Conservation (phyloP, 768 basidiomycete species). For the Lyophyllum decastes region DNA sequence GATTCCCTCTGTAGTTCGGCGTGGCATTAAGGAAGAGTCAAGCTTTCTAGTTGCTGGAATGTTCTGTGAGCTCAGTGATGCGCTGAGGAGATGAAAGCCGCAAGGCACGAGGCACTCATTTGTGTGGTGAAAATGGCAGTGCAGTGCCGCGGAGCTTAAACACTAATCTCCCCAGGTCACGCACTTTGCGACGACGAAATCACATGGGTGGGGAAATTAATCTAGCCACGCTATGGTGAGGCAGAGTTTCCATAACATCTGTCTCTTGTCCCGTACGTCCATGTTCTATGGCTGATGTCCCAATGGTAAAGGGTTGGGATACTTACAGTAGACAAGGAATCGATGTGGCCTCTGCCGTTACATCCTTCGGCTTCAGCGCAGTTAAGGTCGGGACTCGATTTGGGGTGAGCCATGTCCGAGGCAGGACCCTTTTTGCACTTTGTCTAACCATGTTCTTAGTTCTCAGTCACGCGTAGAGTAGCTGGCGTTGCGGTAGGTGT, state of each 20-base stretch:
- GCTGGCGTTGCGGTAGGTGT: slow-evolving; percentile 58
- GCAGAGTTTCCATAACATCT: neutral
- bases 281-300: slow-evolving; percentile 16
- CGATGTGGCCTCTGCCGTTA: slow-evolving; percentile 64
- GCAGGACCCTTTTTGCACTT: neutral
- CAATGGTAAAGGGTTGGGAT: slow-evolving; percentile 50
- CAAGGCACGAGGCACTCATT: too few species aligned
- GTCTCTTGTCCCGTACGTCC: slow-evolving; percentile 8
- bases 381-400: slow-evolving; percentile 69
- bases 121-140: too few species aligned
- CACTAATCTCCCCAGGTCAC: too few species aligned
- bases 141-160: too few species aligned
- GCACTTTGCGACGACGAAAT: neutral
- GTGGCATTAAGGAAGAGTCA: too few species aligned
- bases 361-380: slow-evolving; percentile 66
- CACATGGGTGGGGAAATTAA: neutral
- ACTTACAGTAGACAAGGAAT: slow-evolving; percentile 57
- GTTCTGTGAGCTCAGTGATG: too few species aligned
- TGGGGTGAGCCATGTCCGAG: slow-evolving; percentile 50
- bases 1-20: too few species aligned
- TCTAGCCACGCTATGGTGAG: neutral
- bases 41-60: too few species aligned
- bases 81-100: too few species aligned
- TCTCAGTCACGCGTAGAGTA: slow-evolving; percentile 65
- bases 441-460: slow-evolving; percentile 40